Percentiles rank a stretch among this genome's conserved stretches.
phyloP scores from a whole-genome alignment of 177 flowering plant genomes.

The Vitis hybrid region DNA sequence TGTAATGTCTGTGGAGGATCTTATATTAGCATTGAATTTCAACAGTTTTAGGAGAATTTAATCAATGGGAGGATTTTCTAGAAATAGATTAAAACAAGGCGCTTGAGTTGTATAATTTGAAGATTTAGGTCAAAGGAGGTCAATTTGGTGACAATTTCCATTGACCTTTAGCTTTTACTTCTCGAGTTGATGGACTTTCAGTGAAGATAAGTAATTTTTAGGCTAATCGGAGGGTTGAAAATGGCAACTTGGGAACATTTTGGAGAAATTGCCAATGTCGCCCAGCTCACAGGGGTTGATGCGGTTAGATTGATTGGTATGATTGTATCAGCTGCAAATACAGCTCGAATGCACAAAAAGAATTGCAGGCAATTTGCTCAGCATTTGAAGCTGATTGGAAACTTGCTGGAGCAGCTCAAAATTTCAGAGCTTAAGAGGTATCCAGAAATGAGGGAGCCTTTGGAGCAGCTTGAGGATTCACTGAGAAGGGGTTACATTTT shows the following conservation, averaged over 20 bases:
- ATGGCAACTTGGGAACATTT: slow-evolving; percentile 74
- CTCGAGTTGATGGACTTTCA: neutral
- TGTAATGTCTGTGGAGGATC: neutral
- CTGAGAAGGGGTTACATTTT: slow-evolving; percentile 80
- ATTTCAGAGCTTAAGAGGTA: slow-evolving; percentile 88
- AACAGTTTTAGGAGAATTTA: neutral
- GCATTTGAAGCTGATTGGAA: slow-evolving; percentile 92
- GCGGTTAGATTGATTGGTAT: slow-evolving; percentile 73
- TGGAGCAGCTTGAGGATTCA: slow-evolving; percentile 95
- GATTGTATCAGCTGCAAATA: slow-evolving; percentile 85
- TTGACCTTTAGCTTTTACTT: neutral
- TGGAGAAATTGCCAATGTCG: slow-evolving; percentile 80
- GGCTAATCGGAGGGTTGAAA: slow-evolving; percentile 17
- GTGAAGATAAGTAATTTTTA: neutral
- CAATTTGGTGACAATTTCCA: neutral
- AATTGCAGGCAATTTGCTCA: slow-evolving; percentile 91
- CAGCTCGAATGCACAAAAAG: slow-evolving; percentile 94
- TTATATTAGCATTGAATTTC: neutral
- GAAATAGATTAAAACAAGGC: neutral
- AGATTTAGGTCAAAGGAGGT: too few species aligned
- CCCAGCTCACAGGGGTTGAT: slow-evolving; percentile 83
- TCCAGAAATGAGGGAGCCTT: slow-evolving; percentile 91
- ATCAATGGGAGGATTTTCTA: neutral
- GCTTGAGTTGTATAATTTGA: neutral
- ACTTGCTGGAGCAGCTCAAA: slow-evolving; percentile 82